A percentile compares a stretch with the other conserved stretches of the same genome.
Evolutionary conservation across 768 basidiomycete genomes (phyloP).

Genomic region (Lyophyllum shimeji): DNA sequence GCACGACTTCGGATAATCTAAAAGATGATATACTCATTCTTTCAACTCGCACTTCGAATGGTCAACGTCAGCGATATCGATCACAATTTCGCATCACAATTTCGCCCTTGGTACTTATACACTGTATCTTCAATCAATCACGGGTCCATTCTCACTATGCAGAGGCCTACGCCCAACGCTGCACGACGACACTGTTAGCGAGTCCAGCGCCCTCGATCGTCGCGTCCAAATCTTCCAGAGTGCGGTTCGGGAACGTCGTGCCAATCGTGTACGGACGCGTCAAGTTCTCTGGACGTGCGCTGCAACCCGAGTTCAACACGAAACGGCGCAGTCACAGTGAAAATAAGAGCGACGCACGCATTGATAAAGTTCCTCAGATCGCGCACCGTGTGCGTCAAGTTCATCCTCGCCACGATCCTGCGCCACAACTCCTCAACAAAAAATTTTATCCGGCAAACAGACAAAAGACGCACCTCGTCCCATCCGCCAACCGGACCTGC

Average conservation of each 20-base stretch:
- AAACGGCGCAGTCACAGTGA: not conserved
- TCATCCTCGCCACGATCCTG: constrained; percentile 85
- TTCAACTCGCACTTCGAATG: no score
- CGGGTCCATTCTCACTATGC: not conserved
- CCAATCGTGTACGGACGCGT: constrained; percentile 71
- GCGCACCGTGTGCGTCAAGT: constrained; percentile 83
- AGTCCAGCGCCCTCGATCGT: constrained; percentile 76
- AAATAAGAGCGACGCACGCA: constrained; percentile 57
- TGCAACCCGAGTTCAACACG: constrained; percentile 24
- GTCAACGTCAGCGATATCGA: not conserved
- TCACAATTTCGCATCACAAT: no score
- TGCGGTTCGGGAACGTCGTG: constrained; percentile 86
- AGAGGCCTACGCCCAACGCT: constrained; percentile 58
- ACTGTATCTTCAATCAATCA: not conserved
- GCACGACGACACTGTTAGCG: constrained; percentile 82
- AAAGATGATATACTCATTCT: no score
- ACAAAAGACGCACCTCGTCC: constrained; percentile 59
- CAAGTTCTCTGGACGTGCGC: constrained; percentile 69
- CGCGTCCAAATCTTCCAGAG: constrained; percentile 58
- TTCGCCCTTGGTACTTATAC: not conserved
- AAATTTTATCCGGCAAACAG: not conserved
- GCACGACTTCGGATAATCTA: no score
- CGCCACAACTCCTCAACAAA: constrained; percentile 3
- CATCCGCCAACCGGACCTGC: constrained; percentile 89
- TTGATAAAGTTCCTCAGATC: constrained; percentile 89